These are phyloP conservation scores for Yamadazyma pseudoaaseri DNA, from an alignment of 1,139 yeast genomes.

Conservation along the genomic window DNA sequence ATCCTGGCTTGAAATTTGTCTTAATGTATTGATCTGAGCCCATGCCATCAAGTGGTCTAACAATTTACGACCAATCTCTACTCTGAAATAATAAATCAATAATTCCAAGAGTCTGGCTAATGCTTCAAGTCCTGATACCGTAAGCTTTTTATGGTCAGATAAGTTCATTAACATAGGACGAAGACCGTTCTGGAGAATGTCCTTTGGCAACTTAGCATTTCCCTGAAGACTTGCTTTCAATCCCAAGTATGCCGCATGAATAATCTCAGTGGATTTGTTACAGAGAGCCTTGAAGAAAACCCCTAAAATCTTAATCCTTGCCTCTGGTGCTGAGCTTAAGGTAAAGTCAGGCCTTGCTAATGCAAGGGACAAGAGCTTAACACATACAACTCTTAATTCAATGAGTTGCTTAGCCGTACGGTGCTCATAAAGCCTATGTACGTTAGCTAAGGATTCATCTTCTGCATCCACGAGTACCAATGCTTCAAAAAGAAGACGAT, in stretches of 20 bases:
- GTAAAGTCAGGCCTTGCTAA: slow-evolving; percentile 78
- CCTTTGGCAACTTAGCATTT: slow-evolving; percentile 88
- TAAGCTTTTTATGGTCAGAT: slow-evolving; percentile 87
- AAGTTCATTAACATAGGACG: slow-evolving; percentile 94
- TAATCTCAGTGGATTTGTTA: slow-evolving; percentile 81
- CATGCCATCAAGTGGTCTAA: slow-evolving; percentile 94
- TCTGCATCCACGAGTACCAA: slow-evolving; percentile 96
- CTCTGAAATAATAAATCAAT: slow-evolving; percentile 88
- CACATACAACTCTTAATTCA: slow-evolving; percentile 86
- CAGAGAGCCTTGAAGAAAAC: slow-evolving; percentile 93
- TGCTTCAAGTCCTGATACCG: slow-evolving; percentile 90
- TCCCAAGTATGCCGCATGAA: slow-evolving; percentile 91
- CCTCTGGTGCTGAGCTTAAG: slow-evolving; percentile 74
- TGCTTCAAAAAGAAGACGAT: slow-evolving; percentile 83
- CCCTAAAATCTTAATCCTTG: slow-evolving; percentile 82
- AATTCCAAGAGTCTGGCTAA: slow-evolving; percentile 83
- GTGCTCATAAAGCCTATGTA: slow-evolving; percentile 80
- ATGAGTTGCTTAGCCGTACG: slow-evolving; percentile 85
- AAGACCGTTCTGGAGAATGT: slow-evolving; percentile 85
- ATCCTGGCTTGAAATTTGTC: slow-evolving; percentile 69
- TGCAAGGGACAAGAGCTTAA: slow-evolving; percentile 78
- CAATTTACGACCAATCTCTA: slow-evolving; percentile 91
- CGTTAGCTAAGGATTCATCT: slow-evolving; percentile 89
- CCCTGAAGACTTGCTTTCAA: slow-evolving; percentile 80
- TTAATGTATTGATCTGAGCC: slow-evolving; percentile 83